Evolutionary conservation across 2,329 filamentous ascomycete species (phyloP), one percentile per base, ranked within the genome.

Genomic region (Zymoseptoria crescenta): DNA sequence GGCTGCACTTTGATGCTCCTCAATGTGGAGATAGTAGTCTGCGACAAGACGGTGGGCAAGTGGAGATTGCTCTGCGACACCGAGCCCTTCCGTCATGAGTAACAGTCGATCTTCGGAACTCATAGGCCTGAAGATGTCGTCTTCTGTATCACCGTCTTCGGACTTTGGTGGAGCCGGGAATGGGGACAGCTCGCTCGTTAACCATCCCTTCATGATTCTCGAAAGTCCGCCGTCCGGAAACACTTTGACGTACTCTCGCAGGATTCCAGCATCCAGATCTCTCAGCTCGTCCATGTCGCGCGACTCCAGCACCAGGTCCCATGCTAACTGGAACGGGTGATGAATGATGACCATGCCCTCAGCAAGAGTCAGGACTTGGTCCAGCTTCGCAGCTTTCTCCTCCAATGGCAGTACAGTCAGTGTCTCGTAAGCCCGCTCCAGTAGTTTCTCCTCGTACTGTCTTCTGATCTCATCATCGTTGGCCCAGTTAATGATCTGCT

Each of bases 271-370:
- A 69, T 97, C 92, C 78, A 91, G 88, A 27, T 90, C 83, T n/a
- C 81, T 78, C 53, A 94, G 81, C 52, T 83, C 83, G 66, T 89
- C 85, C 49, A 85, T 78, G 72, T 96, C 92, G 65, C 88, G 83
- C 89, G 93, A 97, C 70, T 97, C 90, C 59, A 99, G 80, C 29
- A 88, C 83, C 61, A 96, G 87, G 67, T 91, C 87, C 95, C 95
- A 99, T 0, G 94, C 94, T 16, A 95, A 80, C 63, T 87, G 84
- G 74, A 87, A 96, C 0, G 91, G 89, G 67, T 97, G 91, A 67
- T 93, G 92, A 72, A 99, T 94, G 60, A 96, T 89, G 61, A 99
- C 93, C 89, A 99, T 96, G 62, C 93, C 94, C 63, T 87, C 85
- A 0, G 93, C 91, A 56, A 94, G 78, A 60, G 88, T 87, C 68